Evolutionary conservation across 2,329 filamentous ascomycete genomes (phyloP).

Genomic region (Aspergillus sp.): DNA sequence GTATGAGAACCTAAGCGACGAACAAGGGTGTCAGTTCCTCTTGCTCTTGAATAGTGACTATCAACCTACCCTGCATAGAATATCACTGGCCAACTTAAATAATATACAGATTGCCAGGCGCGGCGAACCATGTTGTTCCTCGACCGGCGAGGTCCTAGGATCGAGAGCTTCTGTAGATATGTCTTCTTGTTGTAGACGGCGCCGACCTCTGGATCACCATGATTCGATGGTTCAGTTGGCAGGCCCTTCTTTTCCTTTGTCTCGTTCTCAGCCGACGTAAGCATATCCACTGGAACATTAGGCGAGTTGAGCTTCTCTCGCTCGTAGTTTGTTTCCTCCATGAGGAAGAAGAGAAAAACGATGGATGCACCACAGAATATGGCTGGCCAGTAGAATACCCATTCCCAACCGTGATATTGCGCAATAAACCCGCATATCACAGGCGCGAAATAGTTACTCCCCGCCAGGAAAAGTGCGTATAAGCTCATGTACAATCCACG

Average conservation of each 20-base stretch:
- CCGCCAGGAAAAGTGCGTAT: conserved; percentile 42
- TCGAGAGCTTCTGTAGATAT: conserved; percentile 34
- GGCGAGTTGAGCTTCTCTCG: conserved; percentile 23
- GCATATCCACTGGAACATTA: not conserved
- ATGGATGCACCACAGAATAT: conserved; percentile 50
- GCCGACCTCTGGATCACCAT: conserved; percentile 17
- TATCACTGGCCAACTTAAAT: conserved; percentile 39
- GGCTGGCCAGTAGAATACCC: conserved; percentile 53
- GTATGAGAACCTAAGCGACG: conserved; percentile 34
- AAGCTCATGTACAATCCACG: conserved; percentile 43
- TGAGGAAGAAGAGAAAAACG: conserved; percentile 53
- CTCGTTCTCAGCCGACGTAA: conserved; percentile 12
- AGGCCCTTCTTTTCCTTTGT: conserved; percentile 21
- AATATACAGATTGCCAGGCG: conserved; percentile 34
- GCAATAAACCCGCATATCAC: conserved; percentile 50
- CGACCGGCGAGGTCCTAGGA: conserved; percentile 27
- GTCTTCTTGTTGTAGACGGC: conserved; percentile 30
- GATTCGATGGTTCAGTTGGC: conserved; percentile 1
- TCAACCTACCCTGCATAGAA: conserved; percentile 36
- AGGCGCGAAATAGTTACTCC: conserved; percentile 46
- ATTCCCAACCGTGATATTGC: conserved; percentile 48
- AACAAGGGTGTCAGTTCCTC: not conserved
- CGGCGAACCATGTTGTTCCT: conserved; percentile 36
- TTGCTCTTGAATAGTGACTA: not conserved
- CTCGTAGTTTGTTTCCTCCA: conserved; percentile 57